Evolutionary conservation across 495 filamentous ascomycete species (phyloP), one percentile per base, ranked within the genome.

Genomic region (Aspergillus sclerotioniger): DNA sequence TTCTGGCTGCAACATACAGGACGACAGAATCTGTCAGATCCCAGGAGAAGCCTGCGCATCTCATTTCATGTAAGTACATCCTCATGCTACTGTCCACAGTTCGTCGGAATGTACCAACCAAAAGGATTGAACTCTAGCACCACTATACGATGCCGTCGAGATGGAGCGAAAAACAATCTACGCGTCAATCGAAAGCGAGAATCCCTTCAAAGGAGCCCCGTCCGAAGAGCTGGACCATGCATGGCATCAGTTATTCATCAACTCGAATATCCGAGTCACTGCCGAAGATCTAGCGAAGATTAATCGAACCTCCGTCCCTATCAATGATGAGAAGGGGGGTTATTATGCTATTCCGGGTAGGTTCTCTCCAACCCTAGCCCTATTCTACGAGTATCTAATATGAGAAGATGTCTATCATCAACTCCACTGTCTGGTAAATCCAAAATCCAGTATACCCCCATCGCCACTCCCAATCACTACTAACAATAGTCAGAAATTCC

Each of bases 121-220:
- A n/a, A n/a, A n/a, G n/a, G n/a, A n/a, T n/a, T n/a, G n/a, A n/a
- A n/a, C n/a, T n/a, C n/a, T n/a, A 45, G 41, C 41, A n/a, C 41
- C 41, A 6, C 41, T 45, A n/a, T 19, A 45, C 13, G 41, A 45
- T 16, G 41, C 41, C 5, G 19, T 45, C n/a, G n/a, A 45, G 41
- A 45, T 45, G 41, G 41, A 45, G 19, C 41, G 41, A n/a, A 45
- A 45, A 6, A 45, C 41, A n/a, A 45, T 45, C 41, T 45, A 45
- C 41, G 41, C 41, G n/a, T 45, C 41, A 6, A 45, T 45, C n/a
- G 41, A 45, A n/a, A 45, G 41, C 41, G 41, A 45, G 15, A 45
- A 45, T 19, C 41, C 41, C n/a, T 45, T 45, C 41, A 45, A 45
- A 19, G 41, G 41, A n/a, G 41, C 41, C 13, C 41, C 41, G 9